Percentiles rank a stretch among this genome's conserved stretches.
Evolutionary conservation across 441 rosid genomes (phyloP).

Genomic region (Geranium incanum): DNA sequence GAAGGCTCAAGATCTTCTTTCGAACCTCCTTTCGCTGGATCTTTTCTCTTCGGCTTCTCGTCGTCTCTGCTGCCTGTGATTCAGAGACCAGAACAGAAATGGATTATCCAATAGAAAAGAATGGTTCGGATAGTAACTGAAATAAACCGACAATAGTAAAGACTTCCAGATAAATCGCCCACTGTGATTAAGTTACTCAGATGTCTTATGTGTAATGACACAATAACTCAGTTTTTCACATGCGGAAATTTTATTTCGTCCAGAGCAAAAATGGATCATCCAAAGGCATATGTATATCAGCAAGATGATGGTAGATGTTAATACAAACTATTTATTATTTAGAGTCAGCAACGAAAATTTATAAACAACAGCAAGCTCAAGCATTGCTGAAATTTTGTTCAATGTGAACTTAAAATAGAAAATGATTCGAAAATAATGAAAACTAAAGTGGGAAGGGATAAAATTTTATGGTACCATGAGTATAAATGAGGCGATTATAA

Average conservation of each 20-base stretch:
- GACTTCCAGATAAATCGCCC: not conserved
- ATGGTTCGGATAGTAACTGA: not conserved
- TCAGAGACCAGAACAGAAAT: constrained; percentile 2
- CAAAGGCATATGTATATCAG: no score
- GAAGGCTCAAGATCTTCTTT: constrained; percentile 54
- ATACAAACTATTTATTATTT: no score
- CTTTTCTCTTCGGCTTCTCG: constrained; percentile 75
- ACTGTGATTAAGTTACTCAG: not conserved
- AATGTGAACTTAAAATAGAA: no score
- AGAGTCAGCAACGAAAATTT: no score
- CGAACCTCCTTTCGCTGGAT: constrained; percentile 63
- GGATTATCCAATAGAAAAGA: constrained; percentile 1
- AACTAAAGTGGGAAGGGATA: no score
- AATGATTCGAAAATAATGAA: no score
- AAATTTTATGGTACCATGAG: no score
- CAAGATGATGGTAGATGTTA: no score
- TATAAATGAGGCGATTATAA: no score
- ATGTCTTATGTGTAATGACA: not conserved
- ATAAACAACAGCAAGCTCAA: no score
- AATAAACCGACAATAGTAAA: not conserved
- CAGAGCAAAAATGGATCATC: no score
- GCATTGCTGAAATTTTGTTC: no score
- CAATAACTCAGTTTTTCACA: not conserved
- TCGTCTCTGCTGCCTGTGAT: constrained; percentile 72
- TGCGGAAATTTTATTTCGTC: not conserved